These are phyloP conservation scores for Uronychia setigera DNA, from an alignment of 73 alveolate species.

Conservation along the genomic window DNA sequence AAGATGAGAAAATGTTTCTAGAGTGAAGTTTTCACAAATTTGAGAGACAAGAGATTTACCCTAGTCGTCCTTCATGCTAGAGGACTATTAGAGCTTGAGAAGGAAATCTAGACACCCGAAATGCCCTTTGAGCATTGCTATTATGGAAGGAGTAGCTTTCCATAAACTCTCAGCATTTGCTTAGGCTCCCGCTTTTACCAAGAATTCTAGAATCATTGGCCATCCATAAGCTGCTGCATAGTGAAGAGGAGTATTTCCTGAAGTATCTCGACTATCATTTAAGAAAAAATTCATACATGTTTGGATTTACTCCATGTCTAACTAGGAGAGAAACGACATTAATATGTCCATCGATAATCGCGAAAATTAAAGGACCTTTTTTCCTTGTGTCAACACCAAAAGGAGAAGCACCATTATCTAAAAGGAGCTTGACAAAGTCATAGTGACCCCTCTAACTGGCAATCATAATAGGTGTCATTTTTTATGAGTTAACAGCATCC, in stretches of 20 bases:
- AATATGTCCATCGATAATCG: slow-evolving; percentile 71
- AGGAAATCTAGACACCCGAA: slow-evolving; percentile 76
- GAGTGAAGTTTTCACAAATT: slow-evolving; percentile 66
- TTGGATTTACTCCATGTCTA: slow-evolving; percentile 77
- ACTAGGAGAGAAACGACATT: slow-evolving; percentile 65
- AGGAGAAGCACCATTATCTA: slow-evolving; percentile 78
- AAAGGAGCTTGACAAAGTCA: slow-evolving; percentile 72
- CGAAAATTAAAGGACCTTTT: slow-evolving; percentile 65
- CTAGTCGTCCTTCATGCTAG: slow-evolving; percentile 58
- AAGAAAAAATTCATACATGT: not conserved
- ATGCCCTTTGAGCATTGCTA: slow-evolving; percentile 91
- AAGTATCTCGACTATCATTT: slow-evolving; percentile 66
- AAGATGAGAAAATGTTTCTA: slow-evolving; percentile 71
- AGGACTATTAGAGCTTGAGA: slow-evolving; percentile 31
- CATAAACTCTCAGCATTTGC: slow-evolving; percentile 65
- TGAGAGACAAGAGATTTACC: slow-evolving; percentile 88
- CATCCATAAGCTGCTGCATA: slow-evolving; percentile 85
- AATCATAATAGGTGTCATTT: slow-evolving; percentile 30
- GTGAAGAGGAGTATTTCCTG: slow-evolving; percentile 74
- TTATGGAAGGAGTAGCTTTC: slow-evolving; percentile 61
- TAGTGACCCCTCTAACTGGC: slow-evolving; percentile 81
- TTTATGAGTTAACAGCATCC: slow-evolving; percentile 68
- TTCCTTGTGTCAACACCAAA: slow-evolving; percentile 56
- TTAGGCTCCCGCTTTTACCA: slow-evolving; percentile 69
- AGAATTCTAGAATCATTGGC: slow-evolving; percentile 68